A percentile compares a stretch with the other conserved stretches of the same genome.
Evolutionary conservation across 164 flowering plant species (phyloP).

Genomic region (Brasenia schreberi): DNA sequence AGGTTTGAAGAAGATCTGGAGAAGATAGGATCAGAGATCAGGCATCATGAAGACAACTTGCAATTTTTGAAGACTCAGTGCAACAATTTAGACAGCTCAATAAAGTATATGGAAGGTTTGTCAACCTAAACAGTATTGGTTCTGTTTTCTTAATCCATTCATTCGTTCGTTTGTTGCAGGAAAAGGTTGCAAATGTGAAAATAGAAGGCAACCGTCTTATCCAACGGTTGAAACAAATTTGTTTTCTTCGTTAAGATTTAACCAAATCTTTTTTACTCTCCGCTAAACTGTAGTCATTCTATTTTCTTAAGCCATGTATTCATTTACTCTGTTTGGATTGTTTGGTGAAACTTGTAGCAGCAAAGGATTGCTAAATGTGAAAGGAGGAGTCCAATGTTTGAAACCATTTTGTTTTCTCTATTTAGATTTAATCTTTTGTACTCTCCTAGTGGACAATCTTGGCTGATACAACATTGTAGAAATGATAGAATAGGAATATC

Average conservation of each 20-base stretch:
- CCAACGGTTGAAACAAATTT: background rate
- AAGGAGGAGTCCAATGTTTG: no score
- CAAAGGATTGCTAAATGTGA: background rate
- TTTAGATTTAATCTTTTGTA: no score
- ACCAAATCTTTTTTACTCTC: no score
- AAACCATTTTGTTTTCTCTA: no score
- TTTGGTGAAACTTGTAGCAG: background rate
- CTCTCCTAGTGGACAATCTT: no score
- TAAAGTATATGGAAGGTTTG: conserved; percentile 67
- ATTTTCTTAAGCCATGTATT: background rate
- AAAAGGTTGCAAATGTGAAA: background rate
- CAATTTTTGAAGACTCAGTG: conserved; percentile 31
- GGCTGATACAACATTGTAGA: no score
- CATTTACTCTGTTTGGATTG: background rate
- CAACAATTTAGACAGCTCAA: conserved; percentile 41
- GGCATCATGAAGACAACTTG: conserved; percentile 58
- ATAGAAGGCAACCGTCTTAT: background rate
- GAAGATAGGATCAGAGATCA: conserved; percentile 45
- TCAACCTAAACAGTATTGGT: background rate
- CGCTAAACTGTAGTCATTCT: background rate
- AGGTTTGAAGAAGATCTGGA: conserved; percentile 53
- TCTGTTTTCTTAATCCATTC: background rate
- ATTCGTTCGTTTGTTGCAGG: background rate
- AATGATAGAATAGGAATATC: no score
- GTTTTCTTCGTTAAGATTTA: no score